A percentile compares a stretch with the other conserved stretches of the same genome.
Conservation (phyloP, 495 filamentous ascomycete species). For the Tuber borchii region DNA sequence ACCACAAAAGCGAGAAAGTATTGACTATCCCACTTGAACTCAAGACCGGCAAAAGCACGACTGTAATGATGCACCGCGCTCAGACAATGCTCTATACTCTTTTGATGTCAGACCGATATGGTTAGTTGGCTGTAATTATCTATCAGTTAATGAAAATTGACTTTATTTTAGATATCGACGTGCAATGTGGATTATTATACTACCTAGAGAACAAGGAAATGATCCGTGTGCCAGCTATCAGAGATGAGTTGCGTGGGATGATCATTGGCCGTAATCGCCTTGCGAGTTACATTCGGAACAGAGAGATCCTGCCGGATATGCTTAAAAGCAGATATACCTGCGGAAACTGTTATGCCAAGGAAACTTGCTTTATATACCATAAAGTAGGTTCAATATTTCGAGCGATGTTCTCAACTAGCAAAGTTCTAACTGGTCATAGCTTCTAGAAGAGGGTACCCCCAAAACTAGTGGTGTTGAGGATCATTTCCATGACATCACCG, state of each 20-base stretch:
- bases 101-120: conserved; percentile 86
- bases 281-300: conserved; percentile 73
- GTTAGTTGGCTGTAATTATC: conserved; percentile 43
- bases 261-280: conserved; percentile 91
- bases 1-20: conserved; percentile 55
- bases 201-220: conserved; percentile 87
- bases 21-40: conserved; percentile 88
- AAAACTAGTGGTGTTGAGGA: conserved; percentile 69
- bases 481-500: conserved; percentile 67
- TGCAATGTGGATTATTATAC: conserved; percentile 82
- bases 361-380: conserved; percentile 87
- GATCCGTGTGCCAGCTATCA: conserved; percentile 71
- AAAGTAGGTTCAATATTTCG: conserved; percentile 53
- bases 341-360: conserved; percentile 76
- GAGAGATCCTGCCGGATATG: conserved; percentile 76
- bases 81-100: conserved; percentile 94
- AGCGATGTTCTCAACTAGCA: background rate
- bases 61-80: conserved; percentile 68
- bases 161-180: conserved; percentile 60
- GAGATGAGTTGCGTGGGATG: conserved; percentile 86
- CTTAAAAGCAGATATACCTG: conserved; percentile 69
- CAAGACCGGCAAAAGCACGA: conserved; percentile 82
- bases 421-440: conserved; percentile 17
- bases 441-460: conserved; percentile 66
- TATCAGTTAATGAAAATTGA: conserved; percentile 14